Base-by-base conservation (phyloP, 176 grass and related monocot genomes). In the Oryza brachyantha region DNA sequence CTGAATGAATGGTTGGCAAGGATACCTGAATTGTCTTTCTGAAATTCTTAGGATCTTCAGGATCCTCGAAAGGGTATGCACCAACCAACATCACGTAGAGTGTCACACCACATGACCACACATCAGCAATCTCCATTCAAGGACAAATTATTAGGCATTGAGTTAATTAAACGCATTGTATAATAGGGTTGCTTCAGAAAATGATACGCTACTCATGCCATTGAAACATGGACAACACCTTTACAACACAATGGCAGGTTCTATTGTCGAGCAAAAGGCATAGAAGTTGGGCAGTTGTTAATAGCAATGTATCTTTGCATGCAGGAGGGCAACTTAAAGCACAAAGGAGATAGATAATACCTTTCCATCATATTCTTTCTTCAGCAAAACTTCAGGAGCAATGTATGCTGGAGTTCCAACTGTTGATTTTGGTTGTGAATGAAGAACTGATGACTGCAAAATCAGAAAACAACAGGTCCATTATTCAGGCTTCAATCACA, bases 71-170 rank as follows among this genome's bases (percentile, higher is more conserved):
- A 78, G 93, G 93, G 80, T 96, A 96, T 46, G 79, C 82, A 8
- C 90, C 89, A 22, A 96, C 84, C 65, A 96, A 90, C 93, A 92
- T 96, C 40, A 96, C 93, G 66, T 92, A 96, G 21, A 92, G 84
- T 24, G 90, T 92, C 28, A 96, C 93, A 16, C 93, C 93, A 66
- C 93, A 92, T 64, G 90, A 92, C 93, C 93, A 92, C 13, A 90
- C 90, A 75, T 92, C 90, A 52, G 89, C 78, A 46, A 92, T 96
- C 89, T 90, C 41, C 86, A 84, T 71, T 29, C 79, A 55, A 62
- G 0, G 38, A 79, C 17, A 82, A 74, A 67, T 35, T 55, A 67
- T 77, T 79, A 83, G 80, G 36, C 46, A 24, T 68, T 76, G 1
- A 76, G 67, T 38, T 27, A 74, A 21, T 38, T 8, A 28, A 28